Conservation (phyloP, 2,329 filamentous ascomycete species). For the Cladosporium austrohemisphaericum region DNA sequence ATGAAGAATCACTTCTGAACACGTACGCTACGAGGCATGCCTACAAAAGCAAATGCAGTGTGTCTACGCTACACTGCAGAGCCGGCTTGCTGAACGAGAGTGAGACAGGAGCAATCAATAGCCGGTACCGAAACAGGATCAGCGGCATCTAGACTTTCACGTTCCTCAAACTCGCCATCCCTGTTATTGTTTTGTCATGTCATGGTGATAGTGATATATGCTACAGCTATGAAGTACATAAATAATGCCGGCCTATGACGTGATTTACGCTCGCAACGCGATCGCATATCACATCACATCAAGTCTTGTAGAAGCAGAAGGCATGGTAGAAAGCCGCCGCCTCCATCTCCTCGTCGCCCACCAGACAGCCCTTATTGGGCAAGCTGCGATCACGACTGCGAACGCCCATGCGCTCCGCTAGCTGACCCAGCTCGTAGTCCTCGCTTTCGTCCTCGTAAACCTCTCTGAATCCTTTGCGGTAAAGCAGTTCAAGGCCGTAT, state of each 20-base stretch:
- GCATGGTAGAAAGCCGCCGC: slow-evolving; percentile 86
- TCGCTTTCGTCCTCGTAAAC: slow-evolving; percentile 92
- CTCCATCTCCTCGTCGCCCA: slow-evolving; percentile 85
- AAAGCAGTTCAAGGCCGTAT: slow-evolving; percentile 93
- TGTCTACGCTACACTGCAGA: background rate
- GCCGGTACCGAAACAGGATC: background rate
- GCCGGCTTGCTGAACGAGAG: background rate
- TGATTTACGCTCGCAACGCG: too few species aligned
- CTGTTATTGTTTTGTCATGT: background rate
- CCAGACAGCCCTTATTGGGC: slow-evolving; percentile 55
- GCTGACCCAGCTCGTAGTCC: slow-evolving; percentile 70
- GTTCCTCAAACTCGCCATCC: background rate
- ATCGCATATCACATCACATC: background rate
- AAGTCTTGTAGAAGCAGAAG: slow-evolving; percentile 87
- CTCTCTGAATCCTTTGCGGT: slow-evolving; percentile 84
- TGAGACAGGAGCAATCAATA: slow-evolving; percentile 4
- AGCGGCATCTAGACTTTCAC: slow-evolving; percentile 7
- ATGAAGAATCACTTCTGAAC: too few species aligned
- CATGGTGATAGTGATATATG: background rate
- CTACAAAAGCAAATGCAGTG: background rate
- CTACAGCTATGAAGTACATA: slow-evolving; percentile 5
- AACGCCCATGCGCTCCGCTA: slow-evolving; percentile 96
- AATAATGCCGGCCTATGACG: background rate
- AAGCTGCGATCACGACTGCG: slow-evolving; percentile 59
- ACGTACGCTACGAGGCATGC: background rate